phyloP scores from a whole-genome alignment of 495 filamentous ascomycete species.

The Penicillium subrubescens region DNA sequence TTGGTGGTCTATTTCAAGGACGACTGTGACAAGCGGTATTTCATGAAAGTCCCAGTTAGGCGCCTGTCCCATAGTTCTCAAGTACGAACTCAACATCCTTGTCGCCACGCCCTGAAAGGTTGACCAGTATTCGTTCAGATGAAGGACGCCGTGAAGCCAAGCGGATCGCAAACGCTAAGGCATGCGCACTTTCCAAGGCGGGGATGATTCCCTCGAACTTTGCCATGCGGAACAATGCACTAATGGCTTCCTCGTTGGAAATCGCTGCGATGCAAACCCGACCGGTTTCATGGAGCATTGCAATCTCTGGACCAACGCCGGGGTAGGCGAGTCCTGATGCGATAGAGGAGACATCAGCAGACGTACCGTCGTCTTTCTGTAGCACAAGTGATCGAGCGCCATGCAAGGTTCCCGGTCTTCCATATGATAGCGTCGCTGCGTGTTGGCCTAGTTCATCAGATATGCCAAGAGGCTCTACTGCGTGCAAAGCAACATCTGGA shows the following conservation, averaged over 20 bases:
- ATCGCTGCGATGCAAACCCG: constrained; percentile 31
- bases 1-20: neutral
- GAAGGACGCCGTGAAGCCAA: constrained; percentile 17
- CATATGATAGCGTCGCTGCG: constrained; percentile 12
- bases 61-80: constrained; percentile 14
- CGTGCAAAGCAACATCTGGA: constrained; percentile 1
- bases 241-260: neutral
- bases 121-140: constrained; percentile 33
- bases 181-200: constrained; percentile 58
- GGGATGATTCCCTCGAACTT: constrained; percentile 95
- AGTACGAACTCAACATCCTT: constrained; percentile 31
- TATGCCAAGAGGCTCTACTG: constrained; percentile 3
- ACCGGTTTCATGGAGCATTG: constrained; percentile 76
- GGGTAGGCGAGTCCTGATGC: constrained; percentile 77
- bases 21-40: neutral
- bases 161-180: constrained; percentile 2
- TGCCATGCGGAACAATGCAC: neutral
- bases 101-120: constrained; percentile 36
- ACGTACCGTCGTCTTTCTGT: constrained; percentile 8
- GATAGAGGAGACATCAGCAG: neutral
- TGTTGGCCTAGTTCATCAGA: constrained; percentile 6
- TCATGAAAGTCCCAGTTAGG: neutral
- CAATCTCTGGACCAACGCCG: constrained; percentile 92
- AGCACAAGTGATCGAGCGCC: constrained; percentile 13
- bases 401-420: constrained; percentile 13